A percentile compares a stretch with the other conserved stretches of the same genome.
Conservation (phyloP, 192 early-diverging fungal genomes). For the Coemansia sp. region DNA sequence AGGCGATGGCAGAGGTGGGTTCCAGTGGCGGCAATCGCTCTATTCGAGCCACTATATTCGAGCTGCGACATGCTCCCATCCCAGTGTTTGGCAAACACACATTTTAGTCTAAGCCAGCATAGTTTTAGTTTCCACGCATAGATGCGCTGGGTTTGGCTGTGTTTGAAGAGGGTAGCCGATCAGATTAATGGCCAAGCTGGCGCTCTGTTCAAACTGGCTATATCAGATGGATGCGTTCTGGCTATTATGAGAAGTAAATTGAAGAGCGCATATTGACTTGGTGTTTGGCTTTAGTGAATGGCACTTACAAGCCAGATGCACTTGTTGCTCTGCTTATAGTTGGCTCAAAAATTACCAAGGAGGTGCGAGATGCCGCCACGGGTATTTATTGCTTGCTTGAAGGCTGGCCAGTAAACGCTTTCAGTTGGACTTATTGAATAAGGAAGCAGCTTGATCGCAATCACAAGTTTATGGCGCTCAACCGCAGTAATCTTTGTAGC, state of each 20-base stretch:
- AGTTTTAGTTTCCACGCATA: slow-evolving; percentile 27
- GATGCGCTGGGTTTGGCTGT: slow-evolving; percentile 72
- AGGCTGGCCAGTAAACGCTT: no score
- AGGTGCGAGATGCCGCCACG: no score
- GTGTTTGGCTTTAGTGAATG: slow-evolving; percentile 76
- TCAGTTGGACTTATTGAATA: no score
- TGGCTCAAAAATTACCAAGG: no score
- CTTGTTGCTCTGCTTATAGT: slow-evolving; percentile 61
- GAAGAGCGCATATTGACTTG: slow-evolving; percentile 65
- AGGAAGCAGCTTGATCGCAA: no score
- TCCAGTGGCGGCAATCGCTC: slow-evolving; percentile 42
- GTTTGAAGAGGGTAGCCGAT: slow-evolving; percentile 73
- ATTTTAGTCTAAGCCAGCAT: no score
- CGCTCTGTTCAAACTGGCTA: slow-evolving; percentile 61
- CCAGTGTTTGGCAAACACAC: slow-evolving; percentile 2
- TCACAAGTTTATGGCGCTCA: no score
- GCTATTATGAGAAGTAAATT: slow-evolving; percentile 57
- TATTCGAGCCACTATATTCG: slow-evolving; percentile 78
- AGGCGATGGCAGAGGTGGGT: no score
- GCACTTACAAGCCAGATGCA: no score
- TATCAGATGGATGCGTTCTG: slow-evolving; percentile 63
- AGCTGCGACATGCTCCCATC: slow-evolving; percentile 59
- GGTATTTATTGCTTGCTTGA: no score
- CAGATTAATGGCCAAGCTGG: slow-evolving; percentile 76
- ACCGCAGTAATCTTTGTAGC: no score